Percentiles rank a stretch among this genome's conserved stretches.
These are phyloP conservation scores for Paramarasmius palmivorus DNA, from an alignment of 1,284 basidiomycete genomes.

Conservation along the genomic window DNA sequence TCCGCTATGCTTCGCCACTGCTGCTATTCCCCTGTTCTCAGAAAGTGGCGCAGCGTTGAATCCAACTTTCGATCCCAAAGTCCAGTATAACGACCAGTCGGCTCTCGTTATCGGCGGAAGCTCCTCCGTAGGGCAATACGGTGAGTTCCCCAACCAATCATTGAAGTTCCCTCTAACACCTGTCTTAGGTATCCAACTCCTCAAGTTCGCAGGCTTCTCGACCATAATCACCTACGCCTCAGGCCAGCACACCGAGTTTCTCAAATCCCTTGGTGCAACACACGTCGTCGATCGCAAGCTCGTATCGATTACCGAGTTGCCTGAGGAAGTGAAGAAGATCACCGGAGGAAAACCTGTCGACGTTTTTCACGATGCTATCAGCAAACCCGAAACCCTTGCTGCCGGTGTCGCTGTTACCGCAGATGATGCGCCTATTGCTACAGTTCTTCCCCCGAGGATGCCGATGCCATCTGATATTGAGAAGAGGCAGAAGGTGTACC, in stretches of 20 bases:
- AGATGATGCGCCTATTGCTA: conserved; percentile 19
- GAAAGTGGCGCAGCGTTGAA: conserved; percentile 28
- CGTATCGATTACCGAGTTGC: conserved; percentile 25
- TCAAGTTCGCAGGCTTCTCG: conserved; percentile 51
- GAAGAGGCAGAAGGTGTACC: conserved; percentile 23
- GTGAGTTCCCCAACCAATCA: no score
- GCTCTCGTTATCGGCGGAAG: conserved; percentile 32
- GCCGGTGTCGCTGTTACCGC: conserved; percentile 26
- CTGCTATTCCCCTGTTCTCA: conserved; percentile 38
- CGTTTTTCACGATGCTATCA: conserved; percentile 41
- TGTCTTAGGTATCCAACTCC: conserved; percentile 61
- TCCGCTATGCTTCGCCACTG: conserved; percentile 37
- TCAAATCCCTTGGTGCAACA: conserved; percentile 56
- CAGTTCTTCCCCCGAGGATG: conserved; percentile 11
- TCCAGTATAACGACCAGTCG: conserved; percentile 34
- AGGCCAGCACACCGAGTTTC: conserved; percentile 36
- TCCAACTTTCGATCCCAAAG: conserved; percentile 29
- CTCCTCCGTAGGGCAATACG: conserved; percentile 30
- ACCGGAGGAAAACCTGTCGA: conserved; percentile 30
- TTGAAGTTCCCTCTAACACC: no score
- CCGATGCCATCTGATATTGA: conserved; percentile 4
- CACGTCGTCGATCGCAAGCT: conserved; percentile 46
- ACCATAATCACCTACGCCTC: conserved; percentile 57
- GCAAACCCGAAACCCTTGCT: conserved; percentile 29
- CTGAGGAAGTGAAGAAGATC: conserved; percentile 27